Percentiles rank a stretch among this genome's conserved stretches.
phyloP scores from a whole-genome alignment of 768 basidiomycete genomes.

The Ramaria sp. region DNA sequence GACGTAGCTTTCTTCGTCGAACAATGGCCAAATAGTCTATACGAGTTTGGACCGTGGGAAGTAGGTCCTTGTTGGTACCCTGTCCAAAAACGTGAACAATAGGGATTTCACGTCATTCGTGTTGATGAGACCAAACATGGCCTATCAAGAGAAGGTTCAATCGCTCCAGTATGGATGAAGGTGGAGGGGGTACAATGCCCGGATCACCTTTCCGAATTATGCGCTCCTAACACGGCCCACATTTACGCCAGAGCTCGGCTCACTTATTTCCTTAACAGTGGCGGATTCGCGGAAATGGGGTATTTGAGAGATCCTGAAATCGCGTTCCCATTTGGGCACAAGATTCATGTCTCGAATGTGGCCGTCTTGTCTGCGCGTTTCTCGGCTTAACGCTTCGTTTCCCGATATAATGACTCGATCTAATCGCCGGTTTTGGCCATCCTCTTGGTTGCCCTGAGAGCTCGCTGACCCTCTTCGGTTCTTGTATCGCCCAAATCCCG shows the following conservation, averaged over 20 bases:
- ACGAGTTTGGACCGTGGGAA: constrained; percentile 5
- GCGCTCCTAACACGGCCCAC: background rate
- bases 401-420: background rate
- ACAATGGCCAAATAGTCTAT: background rate
- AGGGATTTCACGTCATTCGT: background rate
- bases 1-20: constrained; percentile 1
- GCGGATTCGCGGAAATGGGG: background rate
- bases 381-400: background rate
- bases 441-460: background rate
- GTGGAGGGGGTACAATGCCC: background rate
- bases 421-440: background rate
- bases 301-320: constrained; percentile 5
- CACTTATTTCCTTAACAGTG: background rate
- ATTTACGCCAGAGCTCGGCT: background rate
- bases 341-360: background rate
- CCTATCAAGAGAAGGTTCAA: background rate
- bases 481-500: constrained; percentile 1
- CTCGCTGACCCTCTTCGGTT: background rate
- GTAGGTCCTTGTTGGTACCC: constrained; percentile 9
- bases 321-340: background rate
- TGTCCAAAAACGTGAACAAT: constrained; percentile 8
- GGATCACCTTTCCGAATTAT: background rate
- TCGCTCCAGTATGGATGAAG: background rate
- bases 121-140: background rate
- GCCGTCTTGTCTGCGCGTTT: constrained; percentile 1